Evolutionary conservation across 257 asterid genomes (phyloP).

Genomic region (Penstemon barbatus): DNA sequence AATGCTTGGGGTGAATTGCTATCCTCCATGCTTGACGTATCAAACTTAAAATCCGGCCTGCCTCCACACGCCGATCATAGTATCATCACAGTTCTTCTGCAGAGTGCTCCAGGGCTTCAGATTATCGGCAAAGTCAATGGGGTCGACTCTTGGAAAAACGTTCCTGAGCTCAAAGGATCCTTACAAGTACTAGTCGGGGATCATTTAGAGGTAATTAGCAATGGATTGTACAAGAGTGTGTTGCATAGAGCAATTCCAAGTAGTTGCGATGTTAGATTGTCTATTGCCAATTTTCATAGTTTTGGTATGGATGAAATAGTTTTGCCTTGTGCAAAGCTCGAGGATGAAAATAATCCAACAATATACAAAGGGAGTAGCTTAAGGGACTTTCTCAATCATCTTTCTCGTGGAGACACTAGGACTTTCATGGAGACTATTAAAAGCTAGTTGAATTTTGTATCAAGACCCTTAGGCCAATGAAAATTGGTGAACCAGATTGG

Average conservation of each 20-base stretch:
- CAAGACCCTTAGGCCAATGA: too few species aligned
- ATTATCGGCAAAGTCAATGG: slow-evolving; percentile 7
- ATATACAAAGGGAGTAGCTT: slow-evolving; percentile 31
- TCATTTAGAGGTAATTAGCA: slow-evolving; percentile 43
- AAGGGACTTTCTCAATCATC: too few species aligned
- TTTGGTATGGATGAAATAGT: slow-evolving; percentile 42
- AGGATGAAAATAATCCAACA: slow-evolving; percentile 24
- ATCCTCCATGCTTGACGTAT: slow-evolving; percentile 16
- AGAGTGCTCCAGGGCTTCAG: slow-evolving; percentile 41
- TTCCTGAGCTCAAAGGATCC: slow-evolving; percentile 29
- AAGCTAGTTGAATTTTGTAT: too few species aligned
- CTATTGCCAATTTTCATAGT: slow-evolving; percentile 36
- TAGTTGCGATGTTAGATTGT: slow-evolving; percentile 30
- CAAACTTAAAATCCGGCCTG: slow-evolving; percentile 9
- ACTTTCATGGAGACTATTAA: too few species aligned
- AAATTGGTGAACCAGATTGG: too few species aligned
- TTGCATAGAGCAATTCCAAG: slow-evolving; percentile 32
- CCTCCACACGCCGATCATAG: slow-evolving; percentile 41
- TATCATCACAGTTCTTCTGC: slow-evolving; percentile 40
- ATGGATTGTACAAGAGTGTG: slow-evolving; percentile 40
- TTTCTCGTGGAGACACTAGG: too few species aligned
- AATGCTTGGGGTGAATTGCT: slow-evolving; percentile 36
- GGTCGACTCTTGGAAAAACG: slow-evolving; percentile 27
- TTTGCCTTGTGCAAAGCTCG: slow-evolving; percentile 32
- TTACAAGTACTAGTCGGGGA: slow-evolving; percentile 38